Percentiles rank a stretch among this genome's conserved stretches.
Evolutionary conservation across 2,329 filamentous ascomycete genomes (phyloP).

Genomic region (Tolypocladium paradoxum): DNA sequence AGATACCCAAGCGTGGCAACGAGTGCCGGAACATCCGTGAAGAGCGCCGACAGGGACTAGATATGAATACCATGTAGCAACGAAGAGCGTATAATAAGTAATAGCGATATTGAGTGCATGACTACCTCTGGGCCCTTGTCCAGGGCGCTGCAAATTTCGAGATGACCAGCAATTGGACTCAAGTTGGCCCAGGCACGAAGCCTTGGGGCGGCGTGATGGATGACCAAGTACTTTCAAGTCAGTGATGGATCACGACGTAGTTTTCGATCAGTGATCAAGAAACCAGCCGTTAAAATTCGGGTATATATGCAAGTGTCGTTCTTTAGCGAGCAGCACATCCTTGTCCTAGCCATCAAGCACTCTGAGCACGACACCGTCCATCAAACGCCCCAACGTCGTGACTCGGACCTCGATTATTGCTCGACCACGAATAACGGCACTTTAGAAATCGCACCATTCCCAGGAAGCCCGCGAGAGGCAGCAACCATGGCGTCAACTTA

Average conservation of each 20-base stretch:
- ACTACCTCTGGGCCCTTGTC: background rate
- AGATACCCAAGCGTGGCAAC: slow-evolving; percentile 12
- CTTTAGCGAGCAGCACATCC: background rate
- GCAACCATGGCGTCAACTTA: background rate
- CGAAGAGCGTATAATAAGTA: background rate
- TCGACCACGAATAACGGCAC: background rate
- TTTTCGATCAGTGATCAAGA: background rate
- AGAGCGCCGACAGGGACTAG: slow-evolving; percentile 15
- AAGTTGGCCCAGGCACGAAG: background rate
- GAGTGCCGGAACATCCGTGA: slow-evolving; percentile 14
- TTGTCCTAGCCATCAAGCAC: background rate
- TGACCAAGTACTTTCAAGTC: background rate
- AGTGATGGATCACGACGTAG: no score
- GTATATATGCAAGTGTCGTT: background rate
- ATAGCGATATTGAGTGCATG: background rate
- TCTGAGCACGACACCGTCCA: background rate
- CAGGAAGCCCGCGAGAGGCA: background rate
- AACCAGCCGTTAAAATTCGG: background rate
- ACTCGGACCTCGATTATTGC: background rate
- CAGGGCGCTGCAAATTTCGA: background rate
- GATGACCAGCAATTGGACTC: background rate
- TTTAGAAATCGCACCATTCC: background rate
- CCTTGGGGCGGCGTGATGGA: background rate
- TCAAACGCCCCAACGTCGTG: background rate
- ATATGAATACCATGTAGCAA: background rate